Base-by-base conservation (phyloP, 1,139 yeast species). In the Debaryomyces psychrophilus region DNA sequence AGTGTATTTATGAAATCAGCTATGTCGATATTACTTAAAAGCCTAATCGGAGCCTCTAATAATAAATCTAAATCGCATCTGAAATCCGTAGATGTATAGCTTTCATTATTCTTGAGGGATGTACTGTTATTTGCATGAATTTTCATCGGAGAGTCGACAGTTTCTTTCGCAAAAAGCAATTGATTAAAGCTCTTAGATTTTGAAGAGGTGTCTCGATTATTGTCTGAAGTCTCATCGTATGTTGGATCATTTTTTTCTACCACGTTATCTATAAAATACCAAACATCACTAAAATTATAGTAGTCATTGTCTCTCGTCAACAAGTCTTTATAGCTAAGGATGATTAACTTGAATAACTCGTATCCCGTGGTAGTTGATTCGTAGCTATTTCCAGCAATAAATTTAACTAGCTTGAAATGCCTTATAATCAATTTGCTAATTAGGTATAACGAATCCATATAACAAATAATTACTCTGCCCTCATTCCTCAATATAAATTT, bases 391-490 rank as follows among this genome's bases (percentile, higher is more conserved):
- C 69, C 67, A 2, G 70, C 64, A 43, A 73, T 63, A 28, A 65
- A 64, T 49, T 69, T 71, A 22, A 73, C 67, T 26, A 75, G 60
- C 38, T 68, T 65, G 50, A 67, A 71, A 50, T 76, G 78, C 35
- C 60, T 62, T 31, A 71, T 57, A 5, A 71, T 59, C 29, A 76
- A 54, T 33, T 62, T 60, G 4, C 76, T 51, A 12, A 74, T 60
- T 41, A 73, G 60, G 48, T 72, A 69, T 8, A 76, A 57, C 1
- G 77, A 61, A 48, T 76, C 80, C 57, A 73, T 55, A 51, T 74
- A 75, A 42, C 64, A 64, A 9, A 74, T 72, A 20, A 74, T 65
- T 44, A 74, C 64, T 29, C 71, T 73, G 8, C 73, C 71, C 43
- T 74, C 78, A 55, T 76, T 76, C 41, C 61, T 66, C 45, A 76